Evolutionary conservation across 495 filamentous ascomycete genomes (phyloP).

Genomic region (Penicillium arizonense): DNA sequence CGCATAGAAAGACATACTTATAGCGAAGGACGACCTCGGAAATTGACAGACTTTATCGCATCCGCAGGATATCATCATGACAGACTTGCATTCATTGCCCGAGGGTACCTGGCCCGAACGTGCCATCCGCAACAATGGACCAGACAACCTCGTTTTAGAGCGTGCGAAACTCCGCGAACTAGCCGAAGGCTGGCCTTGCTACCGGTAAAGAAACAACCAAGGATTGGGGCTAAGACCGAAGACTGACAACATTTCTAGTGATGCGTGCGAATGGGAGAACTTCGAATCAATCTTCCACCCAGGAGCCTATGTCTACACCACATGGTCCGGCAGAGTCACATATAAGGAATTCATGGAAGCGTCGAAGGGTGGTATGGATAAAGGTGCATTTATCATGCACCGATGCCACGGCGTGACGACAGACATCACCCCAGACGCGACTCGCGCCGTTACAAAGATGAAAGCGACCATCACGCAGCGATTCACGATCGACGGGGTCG

Average conservation of each 20-base stretch:
- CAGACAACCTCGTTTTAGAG: slow-evolving; percentile 42
- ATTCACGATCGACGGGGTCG: slow-evolving; percentile 46
- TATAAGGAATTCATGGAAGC: slow-evolving; percentile 58
- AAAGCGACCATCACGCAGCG: slow-evolving; percentile 70
- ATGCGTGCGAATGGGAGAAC: slow-evolving; percentile 66
- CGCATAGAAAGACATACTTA: not conserved
- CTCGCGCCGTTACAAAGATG: slow-evolving; percentile 67
- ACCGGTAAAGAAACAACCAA: slow-evolving; percentile 32
- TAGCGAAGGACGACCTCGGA: no score
- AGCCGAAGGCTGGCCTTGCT: slow-evolving; percentile 68
- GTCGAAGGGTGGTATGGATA: slow-evolving; percentile 58
- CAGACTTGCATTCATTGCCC: slow-evolving; percentile 30
- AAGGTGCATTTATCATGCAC: slow-evolving; percentile 67
- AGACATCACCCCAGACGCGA: slow-evolving; percentile 45
- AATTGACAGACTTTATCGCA: not conserved
- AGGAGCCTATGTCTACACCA: slow-evolving; percentile 61
- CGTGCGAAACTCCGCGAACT: slow-evolving; percentile 58
- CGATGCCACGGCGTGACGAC: slow-evolving; percentile 58
- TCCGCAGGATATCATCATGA: slow-evolving; percentile 12
- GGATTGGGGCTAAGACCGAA: not conserved
- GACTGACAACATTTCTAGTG: slow-evolving; percentile 14
- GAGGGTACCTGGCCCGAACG: slow-evolving; percentile 22
- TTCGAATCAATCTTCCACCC: slow-evolving; percentile 59
- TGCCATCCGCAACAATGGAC: slow-evolving; percentile 58
- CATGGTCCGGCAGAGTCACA: slow-evolving; percentile 55